A percentile compares a stretch with the other conserved stretches of the same genome.
These are phyloP conservation scores for Pythium utonaiense DNA, from an alignment of 352 stramenopile species.

Conservation along the genomic window DNA sequence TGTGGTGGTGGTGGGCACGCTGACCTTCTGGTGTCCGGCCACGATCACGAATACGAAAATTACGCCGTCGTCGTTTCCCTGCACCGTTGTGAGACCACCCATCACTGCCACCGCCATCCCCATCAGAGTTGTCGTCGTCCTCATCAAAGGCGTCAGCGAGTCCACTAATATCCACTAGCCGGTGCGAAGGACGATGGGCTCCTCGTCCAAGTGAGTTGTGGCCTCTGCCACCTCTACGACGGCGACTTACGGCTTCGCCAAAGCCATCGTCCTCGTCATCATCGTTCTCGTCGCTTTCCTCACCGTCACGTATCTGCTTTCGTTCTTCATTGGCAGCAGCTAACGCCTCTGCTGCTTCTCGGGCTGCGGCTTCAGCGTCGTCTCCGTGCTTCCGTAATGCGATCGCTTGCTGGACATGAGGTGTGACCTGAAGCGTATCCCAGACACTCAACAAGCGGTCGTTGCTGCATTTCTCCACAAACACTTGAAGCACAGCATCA, in stretches of 20 bases:
- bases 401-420: conserved; percentile 43
- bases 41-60: conserved; percentile 43
- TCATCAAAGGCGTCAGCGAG: conserved; percentile 56
- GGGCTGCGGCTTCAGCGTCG: conserved; percentile 6
- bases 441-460: conserved; percentile 44
- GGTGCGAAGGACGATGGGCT: conserved; percentile 9
- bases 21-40: conserved; percentile 30
- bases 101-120: conserved; percentile 19
- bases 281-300: conserved; percentile 1
- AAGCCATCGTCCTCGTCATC: not conserved
- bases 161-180: conserved; percentile 45
- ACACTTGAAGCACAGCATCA: conserved; percentile 38
- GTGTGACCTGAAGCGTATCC: conserved; percentile 45
- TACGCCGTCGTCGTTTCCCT: conserved; percentile 27
- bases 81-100: conserved; percentile 7
- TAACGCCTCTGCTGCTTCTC: conserved; percentile 6
- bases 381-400: conserved; percentile 19
- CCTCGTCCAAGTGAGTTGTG: not conserved
- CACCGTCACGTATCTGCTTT: not conserved
- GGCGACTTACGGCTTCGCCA: not conserved
- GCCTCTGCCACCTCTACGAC: not conserved
- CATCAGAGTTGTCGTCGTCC: conserved; percentile 21
- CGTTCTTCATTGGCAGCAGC: conserved; percentile 2
- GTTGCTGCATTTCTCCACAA: conserved; percentile 45
- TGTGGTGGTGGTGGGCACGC: not conserved